These are phyloP conservation scores for Cladosporium sp. DNA, from an alignment of 2,329 filamentous ascomycete genomes.

Conservation along the genomic window DNA sequence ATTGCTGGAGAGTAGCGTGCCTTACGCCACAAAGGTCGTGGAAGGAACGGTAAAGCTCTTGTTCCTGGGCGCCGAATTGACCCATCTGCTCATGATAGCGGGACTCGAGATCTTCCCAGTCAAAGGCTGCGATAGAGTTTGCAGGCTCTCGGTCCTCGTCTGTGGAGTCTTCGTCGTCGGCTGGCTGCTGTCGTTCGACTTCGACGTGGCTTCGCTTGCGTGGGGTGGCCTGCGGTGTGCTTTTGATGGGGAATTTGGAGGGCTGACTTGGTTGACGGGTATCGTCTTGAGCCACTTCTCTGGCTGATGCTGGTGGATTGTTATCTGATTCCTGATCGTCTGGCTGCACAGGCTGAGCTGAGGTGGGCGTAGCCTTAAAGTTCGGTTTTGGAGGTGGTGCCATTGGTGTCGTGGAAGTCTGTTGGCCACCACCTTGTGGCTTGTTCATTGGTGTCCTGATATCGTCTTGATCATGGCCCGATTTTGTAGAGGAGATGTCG, in stretches of 20 bases:
- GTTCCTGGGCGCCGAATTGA: conserved; percentile 61
- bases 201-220: conserved; percentile 2
- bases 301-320: neutral
- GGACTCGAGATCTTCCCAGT: conserved; percentile 73
- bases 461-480: neutral
- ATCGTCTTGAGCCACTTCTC: neutral
- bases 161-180: neutral
- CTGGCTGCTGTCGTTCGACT: neutral
- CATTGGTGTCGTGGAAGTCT: neutral
- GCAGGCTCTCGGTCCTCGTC: conserved; percentile 18
- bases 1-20: neutral
- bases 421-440: neutral
- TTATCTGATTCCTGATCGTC: neutral
- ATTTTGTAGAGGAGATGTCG: neutral
- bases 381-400: neutral
- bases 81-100: conserved; percentile 65
- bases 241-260: neutral
- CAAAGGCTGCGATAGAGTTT: conserved; percentile 52
- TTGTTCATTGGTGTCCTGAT: neutral
- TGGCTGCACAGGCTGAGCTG: neutral
- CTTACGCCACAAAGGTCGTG: conserved; percentile 56
- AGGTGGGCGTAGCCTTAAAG: conserved; percentile 4
- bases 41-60: conserved; percentile 36
- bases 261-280: neutral
- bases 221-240: neutral